phyloP scores from a whole-genome alignment of 2,329 filamentous ascomycete species.

The Cercospora nicotianae region DNA sequence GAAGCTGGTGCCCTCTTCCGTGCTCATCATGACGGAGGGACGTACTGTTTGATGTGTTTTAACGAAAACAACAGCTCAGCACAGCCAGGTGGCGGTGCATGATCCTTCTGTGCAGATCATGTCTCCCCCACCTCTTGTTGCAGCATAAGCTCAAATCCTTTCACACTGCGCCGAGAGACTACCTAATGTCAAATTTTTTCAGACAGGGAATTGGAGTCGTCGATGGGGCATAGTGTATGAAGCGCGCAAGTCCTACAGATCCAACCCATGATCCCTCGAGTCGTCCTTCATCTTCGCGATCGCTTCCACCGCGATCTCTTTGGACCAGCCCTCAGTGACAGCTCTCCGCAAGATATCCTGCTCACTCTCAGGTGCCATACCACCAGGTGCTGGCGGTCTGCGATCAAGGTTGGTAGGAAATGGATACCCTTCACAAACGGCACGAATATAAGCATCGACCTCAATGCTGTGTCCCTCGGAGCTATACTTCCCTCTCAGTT shows the following conservation, averaged over 20 bases:
- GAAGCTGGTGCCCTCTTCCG: neutral
- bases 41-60: neutral
- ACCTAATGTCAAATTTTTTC: neutral
- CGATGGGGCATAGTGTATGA: neutral
- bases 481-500: conserved; percentile 39
- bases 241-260: neutral
- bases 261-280: conserved; percentile 15
- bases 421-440: conserved; percentile 60
- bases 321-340: conserved; percentile 46
- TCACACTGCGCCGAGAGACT: neutral
- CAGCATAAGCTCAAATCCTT: neutral
- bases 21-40: neutral
- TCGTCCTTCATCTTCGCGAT: conserved; percentile 31
- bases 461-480: conserved; percentile 44
- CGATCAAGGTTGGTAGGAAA: conserved; percentile 64
- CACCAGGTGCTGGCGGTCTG: conserved; percentile 56
- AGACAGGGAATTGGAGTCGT: neutral
- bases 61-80: neutral
- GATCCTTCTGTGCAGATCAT: neutral
- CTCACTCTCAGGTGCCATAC: conserved; percentile 62
- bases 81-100: neutral
- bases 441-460: conserved; percentile 51
- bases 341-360: conserved; percentile 53
- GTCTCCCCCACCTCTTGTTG: neutral
- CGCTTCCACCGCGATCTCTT: conserved; percentile 41